A percentile compares a stretch with the other conserved stretches of the same genome.
These are phyloP conservation scores for Tinospora cordifolia DNA, from an alignment of 164 flowering plant species.

Conservation along the genomic window DNA sequence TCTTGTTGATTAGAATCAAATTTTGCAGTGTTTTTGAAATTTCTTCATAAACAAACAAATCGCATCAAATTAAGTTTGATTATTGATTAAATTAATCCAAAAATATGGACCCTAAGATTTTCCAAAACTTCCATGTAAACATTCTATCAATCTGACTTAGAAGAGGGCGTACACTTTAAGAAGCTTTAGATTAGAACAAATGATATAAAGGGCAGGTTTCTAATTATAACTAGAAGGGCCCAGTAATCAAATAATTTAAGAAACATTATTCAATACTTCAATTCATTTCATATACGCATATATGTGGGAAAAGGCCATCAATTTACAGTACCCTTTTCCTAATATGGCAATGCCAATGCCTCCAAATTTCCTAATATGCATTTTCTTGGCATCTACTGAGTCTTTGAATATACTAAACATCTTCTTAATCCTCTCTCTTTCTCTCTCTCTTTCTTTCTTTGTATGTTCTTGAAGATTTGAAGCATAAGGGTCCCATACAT, in stretches of 20 bases:
- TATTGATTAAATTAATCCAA: not conserved
- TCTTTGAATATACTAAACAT: not conserved
- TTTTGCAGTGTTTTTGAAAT: not conserved
- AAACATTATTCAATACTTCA: not conserved
- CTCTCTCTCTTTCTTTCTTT: not conserved
- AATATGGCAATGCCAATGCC: not conserved
- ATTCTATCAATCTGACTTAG: not conserved
- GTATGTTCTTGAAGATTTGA: not conserved
- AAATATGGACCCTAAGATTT: not conserved
- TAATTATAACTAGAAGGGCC: conserved; percentile 1
- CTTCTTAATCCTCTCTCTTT: not conserved
- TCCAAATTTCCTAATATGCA: not conserved
- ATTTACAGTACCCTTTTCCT: not conserved
- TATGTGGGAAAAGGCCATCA: not conserved
- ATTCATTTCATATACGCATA: not conserved
- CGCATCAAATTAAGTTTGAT: not conserved
- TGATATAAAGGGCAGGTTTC: not conserved
- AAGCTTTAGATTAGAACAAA: not conserved
- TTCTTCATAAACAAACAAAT: not conserved
- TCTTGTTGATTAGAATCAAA: conserved; percentile 1
- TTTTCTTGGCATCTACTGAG: not conserved
- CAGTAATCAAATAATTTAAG: not conserved
- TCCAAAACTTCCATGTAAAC: not conserved
- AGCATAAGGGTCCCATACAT: not conserved
- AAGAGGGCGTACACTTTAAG: not conserved